Percentiles rank a stretch among this genome's conserved stretches.
Evolutionary conservation across 345 rosid genomes (phyloP).

Genomic region (Citrus australasica): DNA sequence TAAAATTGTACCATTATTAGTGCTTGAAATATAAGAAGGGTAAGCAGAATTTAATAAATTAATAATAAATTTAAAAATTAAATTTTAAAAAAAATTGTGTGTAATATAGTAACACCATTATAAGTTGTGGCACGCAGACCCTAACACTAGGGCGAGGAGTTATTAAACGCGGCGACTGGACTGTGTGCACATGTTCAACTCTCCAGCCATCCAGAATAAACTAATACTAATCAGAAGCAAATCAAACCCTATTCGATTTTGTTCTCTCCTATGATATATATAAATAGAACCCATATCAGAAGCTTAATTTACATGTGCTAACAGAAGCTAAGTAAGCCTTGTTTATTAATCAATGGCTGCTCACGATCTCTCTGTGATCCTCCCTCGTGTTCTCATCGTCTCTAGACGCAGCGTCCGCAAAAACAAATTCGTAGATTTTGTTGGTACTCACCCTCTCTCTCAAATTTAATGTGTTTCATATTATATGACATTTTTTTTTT

Average conservation of each 20-base stretch:
- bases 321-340: not conserved
- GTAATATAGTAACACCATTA: too few species aligned
- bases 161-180: constrained; percentile 20
- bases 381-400: constrained; percentile 84
- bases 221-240: not conserved
- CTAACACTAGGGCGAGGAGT: not conserved
- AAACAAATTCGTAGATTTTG: constrained; percentile 89
- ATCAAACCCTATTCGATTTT: constrained; percentile 10
- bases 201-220: constrained; percentile 1
- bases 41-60: not conserved
- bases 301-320: too few species aligned
- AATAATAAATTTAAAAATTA: too few species aligned
- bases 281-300: not conserved
- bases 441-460: constrained; percentile 35
- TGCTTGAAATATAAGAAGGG: not conserved
- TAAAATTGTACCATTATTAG: not conserved
- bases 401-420: constrained; percentile 80
- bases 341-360: constrained; percentile 27
- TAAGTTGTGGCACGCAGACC: not conserved
- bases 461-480: not conserved
- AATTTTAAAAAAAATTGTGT: too few species aligned
- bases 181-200: not conserved
- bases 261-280: not conserved
- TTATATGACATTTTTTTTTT: too few species aligned
- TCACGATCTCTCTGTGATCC: constrained; percentile 54